Percentiles rank a stretch among this genome's conserved stretches.
These are phyloP conservation scores for Sphaerostilbella broomeana DNA, from an alignment of 2,329 filamentous ascomycete genomes.

Conservation along the genomic window DNA sequence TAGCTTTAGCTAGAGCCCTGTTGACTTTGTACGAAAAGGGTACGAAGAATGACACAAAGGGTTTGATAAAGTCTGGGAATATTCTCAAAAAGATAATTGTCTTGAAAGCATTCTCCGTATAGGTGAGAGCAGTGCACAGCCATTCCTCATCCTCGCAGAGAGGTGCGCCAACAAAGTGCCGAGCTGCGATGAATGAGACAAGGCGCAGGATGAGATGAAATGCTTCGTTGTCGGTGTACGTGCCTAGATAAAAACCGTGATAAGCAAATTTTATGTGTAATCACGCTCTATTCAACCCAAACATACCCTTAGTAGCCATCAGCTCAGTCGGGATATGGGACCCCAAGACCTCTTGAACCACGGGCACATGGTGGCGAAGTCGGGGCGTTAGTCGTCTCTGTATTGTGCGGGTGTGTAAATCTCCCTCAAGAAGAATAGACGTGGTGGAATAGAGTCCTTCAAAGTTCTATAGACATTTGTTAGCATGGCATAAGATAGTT, in stretches of 20 bases:
- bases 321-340: not conserved
- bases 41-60: slow-evolving; percentile 8
- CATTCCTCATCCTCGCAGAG: slow-evolving; percentile 24
- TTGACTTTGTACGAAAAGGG: slow-evolving; percentile 2
- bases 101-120: slow-evolving; percentile 18
- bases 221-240: slow-evolving; percentile 4
- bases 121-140: slow-evolving; percentile 22
- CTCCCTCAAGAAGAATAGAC: slow-evolving; percentile 2
- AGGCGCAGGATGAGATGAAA: slow-evolving; percentile 11
- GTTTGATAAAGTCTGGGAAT: slow-evolving; percentile 8
- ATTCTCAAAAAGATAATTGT: slow-evolving; percentile 11
- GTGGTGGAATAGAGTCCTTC: slow-evolving; percentile 3
- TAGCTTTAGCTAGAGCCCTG: not conserved
- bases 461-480: not conserved
- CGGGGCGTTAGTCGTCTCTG: slow-evolving; percentile 5
- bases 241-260: slow-evolving; percentile 1
- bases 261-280: not conserved
- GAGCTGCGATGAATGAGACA: slow-evolving; percentile 22
- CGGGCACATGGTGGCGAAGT: slow-evolving; percentile 1
- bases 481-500: not conserved
- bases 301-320: not conserved
- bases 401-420: slow-evolving; percentile 7
- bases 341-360: not conserved
- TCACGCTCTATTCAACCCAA: not conserved
- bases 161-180: slow-evolving; percentile 25